A percentile compares a stretch with the other conserved stretches of the same genome.
Evolutionary conservation across 495 filamentous ascomycete genomes (phyloP).

Genomic region (Talaromyces proteolyticus): DNA sequence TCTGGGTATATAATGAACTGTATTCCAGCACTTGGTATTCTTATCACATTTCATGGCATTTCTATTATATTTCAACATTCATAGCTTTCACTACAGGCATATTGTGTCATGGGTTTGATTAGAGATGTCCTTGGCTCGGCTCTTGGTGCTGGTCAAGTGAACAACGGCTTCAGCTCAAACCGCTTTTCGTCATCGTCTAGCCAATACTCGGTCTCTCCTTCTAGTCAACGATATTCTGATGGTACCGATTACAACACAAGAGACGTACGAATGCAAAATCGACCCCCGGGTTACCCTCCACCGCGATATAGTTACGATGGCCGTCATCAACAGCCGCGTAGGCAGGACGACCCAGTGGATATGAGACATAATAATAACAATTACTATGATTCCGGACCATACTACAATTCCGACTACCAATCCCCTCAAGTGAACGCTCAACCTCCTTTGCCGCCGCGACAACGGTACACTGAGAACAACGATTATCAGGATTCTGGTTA

Average conservation of each 20-base stretch:
- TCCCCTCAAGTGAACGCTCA: background rate
- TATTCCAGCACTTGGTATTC: too few relatives aligned
- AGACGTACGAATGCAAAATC: background rate
- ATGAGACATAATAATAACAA: background rate
- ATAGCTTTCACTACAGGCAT: too few relatives aligned
- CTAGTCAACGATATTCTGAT: background rate
- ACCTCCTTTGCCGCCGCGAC: too few relatives aligned
- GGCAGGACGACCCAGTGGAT: background rate
- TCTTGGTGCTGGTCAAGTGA: background rate
- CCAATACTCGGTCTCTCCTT: background rate
- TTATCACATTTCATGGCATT: too few relatives aligned
- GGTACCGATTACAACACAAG: too few relatives aligned
- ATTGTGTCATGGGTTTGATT: constrained; percentile 3
- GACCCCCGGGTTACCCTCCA: background rate
- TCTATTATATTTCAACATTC: too few relatives aligned
- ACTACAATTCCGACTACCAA: background rate
- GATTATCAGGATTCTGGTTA: background rate
- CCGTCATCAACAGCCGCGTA: background rate
- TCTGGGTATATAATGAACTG: too few relatives aligned
- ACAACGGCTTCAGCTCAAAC: background rate
- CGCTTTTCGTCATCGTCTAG: background rate
- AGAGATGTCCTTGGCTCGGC: background rate
- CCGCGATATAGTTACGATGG: background rate
- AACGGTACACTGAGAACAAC: background rate
- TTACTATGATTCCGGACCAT: background rate